phyloP scores from a whole-genome alignment of 345 rosid species.

The Ricinus communis region DNA sequence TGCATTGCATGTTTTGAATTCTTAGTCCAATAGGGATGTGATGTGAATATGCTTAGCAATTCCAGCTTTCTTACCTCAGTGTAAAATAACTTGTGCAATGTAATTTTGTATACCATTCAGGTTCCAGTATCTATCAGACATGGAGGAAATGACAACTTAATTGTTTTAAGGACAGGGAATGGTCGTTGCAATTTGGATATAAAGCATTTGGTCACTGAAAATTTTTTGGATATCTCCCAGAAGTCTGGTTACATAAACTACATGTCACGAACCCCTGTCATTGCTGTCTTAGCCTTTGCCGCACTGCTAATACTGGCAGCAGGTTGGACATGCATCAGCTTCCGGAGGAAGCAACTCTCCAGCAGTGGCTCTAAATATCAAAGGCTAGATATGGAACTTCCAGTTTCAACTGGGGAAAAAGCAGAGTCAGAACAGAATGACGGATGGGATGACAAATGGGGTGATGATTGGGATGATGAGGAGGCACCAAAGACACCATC shows the following conservation, averaged over 20 bases:
- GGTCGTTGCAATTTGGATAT: slow-evolving; percentile 65
- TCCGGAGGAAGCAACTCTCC: slow-evolving; percentile 33
- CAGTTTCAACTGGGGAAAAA: slow-evolving; percentile 35
- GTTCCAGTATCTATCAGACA: slow-evolving; percentile 48
- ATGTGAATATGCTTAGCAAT: not conserved
- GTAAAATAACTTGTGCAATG: not conserved
- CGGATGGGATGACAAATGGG: slow-evolving; percentile 84
- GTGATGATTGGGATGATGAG: slow-evolving; percentile 76
- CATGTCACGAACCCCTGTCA: slow-evolving; percentile 32
- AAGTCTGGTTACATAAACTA: slow-evolving; percentile 33
- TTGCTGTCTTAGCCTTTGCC: slow-evolving; percentile 34
- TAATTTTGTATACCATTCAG: slow-evolving; percentile 33
- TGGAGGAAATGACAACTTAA: slow-evolving; percentile 38
- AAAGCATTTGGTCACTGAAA: slow-evolving; percentile 44
- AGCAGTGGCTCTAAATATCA: slow-evolving; percentile 45
- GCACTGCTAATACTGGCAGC: slow-evolving; percentile 46
- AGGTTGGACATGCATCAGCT: slow-evolving; percentile 40
- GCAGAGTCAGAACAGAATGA: slow-evolving; percentile 37
- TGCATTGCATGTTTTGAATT: too few species aligned
- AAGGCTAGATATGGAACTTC: slow-evolving; percentile 63
- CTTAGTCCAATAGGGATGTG: not conserved
- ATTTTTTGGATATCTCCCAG: slow-evolving; percentile 23
- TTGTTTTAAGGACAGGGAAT: slow-evolving; percentile 43
- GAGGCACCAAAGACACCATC: slow-evolving; percentile 67
- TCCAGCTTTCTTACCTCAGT: not conserved